These are phyloP conservation scores for Patellaria atrata DNA, from an alignment of 495 filamentous ascomycete species.

Conservation along the genomic window DNA sequence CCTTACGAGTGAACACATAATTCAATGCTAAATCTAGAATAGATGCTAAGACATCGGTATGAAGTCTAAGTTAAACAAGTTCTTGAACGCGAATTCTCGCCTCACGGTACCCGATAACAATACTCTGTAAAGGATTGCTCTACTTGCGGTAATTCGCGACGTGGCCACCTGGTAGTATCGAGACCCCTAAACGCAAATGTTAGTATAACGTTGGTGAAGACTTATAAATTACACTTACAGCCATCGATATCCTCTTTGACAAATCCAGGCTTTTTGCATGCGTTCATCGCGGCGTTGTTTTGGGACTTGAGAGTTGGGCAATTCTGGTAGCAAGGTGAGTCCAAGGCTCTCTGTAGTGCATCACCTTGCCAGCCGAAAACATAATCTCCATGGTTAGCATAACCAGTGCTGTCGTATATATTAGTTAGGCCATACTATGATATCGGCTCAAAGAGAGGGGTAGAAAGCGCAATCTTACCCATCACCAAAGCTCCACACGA, in stretches of 20 bases:
- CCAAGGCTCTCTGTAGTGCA: conserved; percentile 12
- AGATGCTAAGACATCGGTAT: too few species aligned
- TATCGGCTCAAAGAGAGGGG: too few species aligned
- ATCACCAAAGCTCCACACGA: conserved; percentile 13
- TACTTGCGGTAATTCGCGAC: conserved; percentile 2
- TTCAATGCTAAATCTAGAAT: too few species aligned
- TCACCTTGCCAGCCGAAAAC: conserved; percentile 14
- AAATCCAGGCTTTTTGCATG: conserved; percentile 1
- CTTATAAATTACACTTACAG: too few species aligned
- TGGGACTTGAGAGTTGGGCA: conserved; percentile 7
- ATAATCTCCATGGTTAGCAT: conserved; percentile 10
- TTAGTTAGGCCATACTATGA: not conserved
- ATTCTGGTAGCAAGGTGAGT: too few species aligned
- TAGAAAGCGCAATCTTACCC: conserved; percentile 5
- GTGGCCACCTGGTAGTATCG: not conserved
- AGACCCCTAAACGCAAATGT: conserved; percentile 1
- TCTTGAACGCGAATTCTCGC: too few species aligned
- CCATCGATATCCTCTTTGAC: conserved; percentile 9
- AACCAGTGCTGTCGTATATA: conserved; percentile 5
- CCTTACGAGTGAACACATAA: too few species aligned
- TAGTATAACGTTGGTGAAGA: too few species aligned
- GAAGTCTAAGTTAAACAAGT: too few species aligned
- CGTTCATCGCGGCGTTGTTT: too few species aligned
- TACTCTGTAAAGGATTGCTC: too few species aligned
- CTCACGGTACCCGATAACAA: too few species aligned